These are phyloP conservation scores for Cunninghamia lanceolata DNA, from an alignment of 75 land plant species.

Conservation along the genomic window DNA sequence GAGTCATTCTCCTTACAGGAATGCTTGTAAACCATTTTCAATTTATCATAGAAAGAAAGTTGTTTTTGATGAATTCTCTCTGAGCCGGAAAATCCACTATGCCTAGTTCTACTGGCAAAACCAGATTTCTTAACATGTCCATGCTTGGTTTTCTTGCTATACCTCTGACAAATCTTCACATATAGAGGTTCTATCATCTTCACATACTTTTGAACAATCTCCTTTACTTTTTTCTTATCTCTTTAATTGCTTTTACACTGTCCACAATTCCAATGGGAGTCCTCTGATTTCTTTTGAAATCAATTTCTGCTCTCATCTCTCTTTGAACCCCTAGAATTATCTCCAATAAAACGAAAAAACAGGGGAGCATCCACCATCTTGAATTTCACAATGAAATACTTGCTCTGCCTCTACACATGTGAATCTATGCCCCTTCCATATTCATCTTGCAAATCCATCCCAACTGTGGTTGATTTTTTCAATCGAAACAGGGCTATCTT, in stretches of 20 bases:
- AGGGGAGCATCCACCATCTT: conserved; percentile 55
- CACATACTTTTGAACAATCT: conserved; percentile 45
- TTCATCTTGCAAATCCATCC: not conserved
- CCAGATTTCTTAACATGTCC: conserved; percentile 15
- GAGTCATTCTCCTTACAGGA: not conserved
- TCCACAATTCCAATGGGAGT: not conserved
- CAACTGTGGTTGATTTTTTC: conserved; percentile 18
- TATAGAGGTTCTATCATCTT: conserved; percentile 68
- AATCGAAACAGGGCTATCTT: conserved; percentile 37
- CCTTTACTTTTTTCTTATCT: conserved; percentile 34
- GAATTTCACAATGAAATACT: conserved; percentile 47
- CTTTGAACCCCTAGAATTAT: conserved; percentile 6
- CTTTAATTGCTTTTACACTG: not conserved
- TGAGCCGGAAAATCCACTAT: not conserved
- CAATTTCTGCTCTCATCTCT: not conserved
- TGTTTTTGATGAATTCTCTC: not conserved
- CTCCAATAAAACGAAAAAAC: conserved; percentile 45
- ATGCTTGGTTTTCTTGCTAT: conserved; percentile 30
- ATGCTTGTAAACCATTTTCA: conserved; percentile 3
- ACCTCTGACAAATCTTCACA: conserved; percentile 38
- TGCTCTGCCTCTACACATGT: conserved; percentile 12
- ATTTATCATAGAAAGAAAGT: conserved; percentile 5
- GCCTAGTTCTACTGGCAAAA: not conserved
- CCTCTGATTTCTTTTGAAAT: not conserved
- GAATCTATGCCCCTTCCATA: not conserved